Percentiles rank a stretch among this genome's conserved stretches.
Evolutionary conservation across 345 rosid species (phyloP).

Genomic region (Luvunga scandens): DNA sequence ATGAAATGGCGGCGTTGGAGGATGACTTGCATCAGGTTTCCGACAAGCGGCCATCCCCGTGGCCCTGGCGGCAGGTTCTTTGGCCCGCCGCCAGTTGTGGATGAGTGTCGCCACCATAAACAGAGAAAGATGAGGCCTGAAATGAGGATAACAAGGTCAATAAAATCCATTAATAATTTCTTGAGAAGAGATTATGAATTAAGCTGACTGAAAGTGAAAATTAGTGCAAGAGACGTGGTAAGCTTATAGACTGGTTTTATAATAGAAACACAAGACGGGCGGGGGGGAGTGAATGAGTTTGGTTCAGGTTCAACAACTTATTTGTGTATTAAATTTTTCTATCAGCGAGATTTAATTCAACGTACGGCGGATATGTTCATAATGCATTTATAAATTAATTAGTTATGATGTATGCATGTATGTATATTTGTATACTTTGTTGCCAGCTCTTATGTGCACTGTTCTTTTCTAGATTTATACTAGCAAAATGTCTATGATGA

Average conservation of each 20-base stretch:
- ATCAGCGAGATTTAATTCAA: background rate
- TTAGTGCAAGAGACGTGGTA: background rate
- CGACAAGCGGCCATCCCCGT: conserved; percentile 84
- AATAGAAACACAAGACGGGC: background rate
- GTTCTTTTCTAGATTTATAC: no score
- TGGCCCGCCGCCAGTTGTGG: conserved; percentile 12
- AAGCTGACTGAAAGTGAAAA: background rate
- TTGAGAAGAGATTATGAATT: background rate
- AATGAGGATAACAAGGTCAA: conserved; percentile 48
- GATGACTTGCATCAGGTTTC: conserved; percentile 72
- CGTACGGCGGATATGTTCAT: background rate
- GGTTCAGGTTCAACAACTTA: conserved; percentile 18
- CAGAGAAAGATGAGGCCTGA: conserved; percentile 38
- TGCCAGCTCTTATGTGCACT: no score
- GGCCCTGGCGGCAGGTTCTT: conserved; percentile 80
- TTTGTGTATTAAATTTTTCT: background rate
- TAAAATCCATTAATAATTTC: conserved; percentile 39
- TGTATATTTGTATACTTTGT: background rate
- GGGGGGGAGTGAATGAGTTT: conserved; percentile 9
- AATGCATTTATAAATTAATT: no score
- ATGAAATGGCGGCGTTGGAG: conserved; percentile 78
- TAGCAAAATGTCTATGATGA: no score
- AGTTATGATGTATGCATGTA: background rate
- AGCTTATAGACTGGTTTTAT: background rate
- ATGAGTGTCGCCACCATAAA: conserved; percentile 55